These are phyloP conservation scores for Melaleuca quinquenervia DNA, from an alignment of 345 rosid species.

Conservation along the genomic window DNA sequence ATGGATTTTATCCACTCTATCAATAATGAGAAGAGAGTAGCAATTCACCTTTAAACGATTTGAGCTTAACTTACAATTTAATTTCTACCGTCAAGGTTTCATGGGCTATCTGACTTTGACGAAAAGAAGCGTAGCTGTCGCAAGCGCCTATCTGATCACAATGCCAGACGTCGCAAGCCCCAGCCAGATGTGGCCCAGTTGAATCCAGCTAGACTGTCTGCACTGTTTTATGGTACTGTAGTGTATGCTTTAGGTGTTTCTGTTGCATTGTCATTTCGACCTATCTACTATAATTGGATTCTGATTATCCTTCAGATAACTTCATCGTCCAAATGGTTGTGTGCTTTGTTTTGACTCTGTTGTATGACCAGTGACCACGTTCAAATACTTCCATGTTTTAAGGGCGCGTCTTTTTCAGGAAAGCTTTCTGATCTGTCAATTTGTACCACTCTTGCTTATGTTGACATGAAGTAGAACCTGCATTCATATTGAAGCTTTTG, in stretches of 20 bases:
- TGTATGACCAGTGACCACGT: neutral
- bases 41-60: neutral
- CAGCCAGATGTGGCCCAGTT: slow-evolving; percentile 45
- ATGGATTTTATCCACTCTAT: neutral
- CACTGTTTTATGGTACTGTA: slow-evolving; percentile 38
- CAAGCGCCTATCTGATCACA: slow-evolving; percentile 82
- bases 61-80: neutral
- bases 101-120: slow-evolving; percentile 77
- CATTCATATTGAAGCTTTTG: neutral
- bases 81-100: slow-evolving; percentile 50
- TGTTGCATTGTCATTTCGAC: neutral
- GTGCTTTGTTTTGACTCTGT: neutral
- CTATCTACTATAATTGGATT: neutral
- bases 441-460: neutral
- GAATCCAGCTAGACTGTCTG: slow-evolving; percentile 33
- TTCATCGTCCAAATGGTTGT: neutral
- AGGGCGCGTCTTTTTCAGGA: neutral
- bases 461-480: neutral
- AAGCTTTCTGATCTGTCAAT: neutral
- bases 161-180: slow-evolving; percentile 95
- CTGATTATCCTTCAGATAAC: neutral
- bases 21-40: neutral
- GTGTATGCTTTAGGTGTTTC: neutral
- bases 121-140: slow-evolving; percentile 94
- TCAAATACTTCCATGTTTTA: neutral